Conservation (phyloP, 2,329 filamentous ascomycete species). For the Colletotrichum sp. region DNA sequence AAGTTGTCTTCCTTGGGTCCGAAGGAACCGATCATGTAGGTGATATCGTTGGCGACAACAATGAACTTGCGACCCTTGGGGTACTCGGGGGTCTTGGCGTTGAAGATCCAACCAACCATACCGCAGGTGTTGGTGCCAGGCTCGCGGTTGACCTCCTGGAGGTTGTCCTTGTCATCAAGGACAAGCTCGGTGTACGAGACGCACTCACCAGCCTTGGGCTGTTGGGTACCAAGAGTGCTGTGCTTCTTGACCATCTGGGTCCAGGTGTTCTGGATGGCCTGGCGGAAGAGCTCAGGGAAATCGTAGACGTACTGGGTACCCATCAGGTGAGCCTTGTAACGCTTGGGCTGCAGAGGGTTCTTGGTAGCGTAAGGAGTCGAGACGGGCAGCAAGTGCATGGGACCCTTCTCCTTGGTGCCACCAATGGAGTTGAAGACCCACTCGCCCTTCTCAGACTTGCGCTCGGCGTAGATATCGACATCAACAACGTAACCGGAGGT, state of each 20-base stretch:
- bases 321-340: conserved; percentile 99
- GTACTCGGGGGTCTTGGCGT: conserved; percentile 94
- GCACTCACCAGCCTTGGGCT: conserved; percentile 87
- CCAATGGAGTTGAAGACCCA: conserved; percentile 99
- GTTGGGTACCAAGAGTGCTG: conserved; percentile 76
- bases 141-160: conserved; percentile 92
- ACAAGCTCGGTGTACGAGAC: conserved; percentile 94
- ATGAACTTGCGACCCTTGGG: conserved; percentile 91
- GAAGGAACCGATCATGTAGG: conserved; percentile 98
- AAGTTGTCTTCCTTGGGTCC: conserved; percentile 96
- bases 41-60: conserved; percentile 98
- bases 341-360: conserved; percentile 98
- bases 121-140: conserved; percentile 94
- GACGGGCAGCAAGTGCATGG: conserved; percentile 92
- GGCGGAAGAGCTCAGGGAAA: conserved; percentile 98
- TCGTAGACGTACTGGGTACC: conserved; percentile 99
- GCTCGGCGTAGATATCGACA: conserved; percentile 96
- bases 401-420: conserved; percentile 91
- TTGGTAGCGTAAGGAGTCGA: conserved; percentile 95
- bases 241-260: conserved; percentile 75
- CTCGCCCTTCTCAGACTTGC: conserved; percentile 96
- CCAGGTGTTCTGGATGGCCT: conserved; percentile 97
- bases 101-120: conserved; percentile 99
- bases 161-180: conserved; percentile 89
- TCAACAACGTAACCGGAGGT: conserved; percentile 98